Percentiles rank a stretch among this genome's conserved stretches.
phyloP scores from a whole-genome alignment of 495 filamentous ascomycete genomes.

The Neurospora tetraspora region DNA sequence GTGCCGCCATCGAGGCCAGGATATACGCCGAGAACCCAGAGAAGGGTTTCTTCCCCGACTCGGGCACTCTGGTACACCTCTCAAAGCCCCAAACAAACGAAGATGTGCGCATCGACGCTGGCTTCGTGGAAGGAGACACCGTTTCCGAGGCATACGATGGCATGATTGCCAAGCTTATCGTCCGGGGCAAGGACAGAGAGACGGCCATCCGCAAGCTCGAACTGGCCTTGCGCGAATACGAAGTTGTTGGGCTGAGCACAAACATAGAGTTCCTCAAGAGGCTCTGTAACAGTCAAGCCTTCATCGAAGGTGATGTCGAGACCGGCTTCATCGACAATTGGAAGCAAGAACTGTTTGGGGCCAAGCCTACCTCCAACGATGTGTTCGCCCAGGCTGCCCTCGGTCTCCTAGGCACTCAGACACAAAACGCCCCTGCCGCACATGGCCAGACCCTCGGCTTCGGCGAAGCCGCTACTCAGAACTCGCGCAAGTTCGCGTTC shows the following conservation, averaged over 20 bases:
- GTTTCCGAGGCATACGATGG: slow-evolving; percentile 95
- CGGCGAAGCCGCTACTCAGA: slow-evolving; percentile 23
- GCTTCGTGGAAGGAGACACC: slow-evolving; percentile 83
- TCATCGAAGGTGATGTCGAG: slow-evolving; percentile 82
- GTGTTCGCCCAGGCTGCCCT: slow-evolving; percentile 77
- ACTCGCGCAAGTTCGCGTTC: slow-evolving; percentile 45
- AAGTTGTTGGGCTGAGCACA: slow-evolving; percentile 84
- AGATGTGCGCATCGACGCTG: slow-evolving; percentile 81
- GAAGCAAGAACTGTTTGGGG: slow-evolving; percentile 58
- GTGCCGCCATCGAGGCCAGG: slow-evolving; percentile 86
- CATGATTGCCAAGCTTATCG: slow-evolving; percentile 98
- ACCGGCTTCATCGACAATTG: slow-evolving; percentile 94
- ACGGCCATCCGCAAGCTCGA: slow-evolving; percentile 76
- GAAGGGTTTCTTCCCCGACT: slow-evolving; percentile 85
- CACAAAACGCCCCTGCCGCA: slow-evolving; percentile 6
- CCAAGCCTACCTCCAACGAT: slow-evolving; percentile 46
- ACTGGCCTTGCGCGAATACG: slow-evolving; percentile 77
- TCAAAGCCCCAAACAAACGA: slow-evolving; percentile 57
- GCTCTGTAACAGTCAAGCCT: slow-evolving; percentile 67
- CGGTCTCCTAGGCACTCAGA: slow-evolving; percentile 42
- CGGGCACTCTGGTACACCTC: slow-evolving; percentile 78
- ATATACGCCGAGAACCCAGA: slow-evolving; percentile 96
- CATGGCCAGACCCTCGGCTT: slow-evolving; percentile 50
- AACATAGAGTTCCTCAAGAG: slow-evolving; percentile 96
- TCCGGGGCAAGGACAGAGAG: slow-evolving; percentile 66